Conservation (phyloP, 192 early-diverging fungal genomes). For the Entomortierella parvispora region DNA sequence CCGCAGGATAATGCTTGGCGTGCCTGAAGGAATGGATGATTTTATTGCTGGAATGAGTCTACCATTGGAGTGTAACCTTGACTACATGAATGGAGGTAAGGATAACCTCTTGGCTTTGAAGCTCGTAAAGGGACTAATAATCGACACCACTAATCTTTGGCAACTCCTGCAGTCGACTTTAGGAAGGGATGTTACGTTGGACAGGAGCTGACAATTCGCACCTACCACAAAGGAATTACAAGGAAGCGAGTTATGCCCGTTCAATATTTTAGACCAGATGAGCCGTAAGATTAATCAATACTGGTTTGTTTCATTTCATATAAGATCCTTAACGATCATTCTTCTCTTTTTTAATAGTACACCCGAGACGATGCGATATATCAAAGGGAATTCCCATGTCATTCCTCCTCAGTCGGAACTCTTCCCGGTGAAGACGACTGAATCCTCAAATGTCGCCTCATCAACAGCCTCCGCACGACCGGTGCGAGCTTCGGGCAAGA, state of each 20-base stretch:
- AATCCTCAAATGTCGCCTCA: slow-evolving; percentile 14
- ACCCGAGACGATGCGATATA: slow-evolving; percentile 44
- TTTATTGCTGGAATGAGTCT: slow-evolving; percentile 75
- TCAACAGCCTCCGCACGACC: slow-evolving; percentile 43
- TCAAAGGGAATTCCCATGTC: slow-evolving; percentile 21
- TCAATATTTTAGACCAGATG: slow-evolving; percentile 63
- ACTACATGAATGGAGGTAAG: slow-evolving; percentile 90
- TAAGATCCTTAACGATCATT: too few species aligned
- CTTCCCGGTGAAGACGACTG: slow-evolving; percentile 19
- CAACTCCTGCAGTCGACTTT: slow-evolving; percentile 94
- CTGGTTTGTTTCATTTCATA: too few species aligned
- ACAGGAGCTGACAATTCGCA: slow-evolving; percentile 97
- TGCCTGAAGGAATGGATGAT: slow-evolving; percentile 91
- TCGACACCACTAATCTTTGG: too few species aligned
- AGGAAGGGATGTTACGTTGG: slow-evolving; percentile 98
- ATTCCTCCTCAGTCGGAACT: slow-evolving; percentile 43
- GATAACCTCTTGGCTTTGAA: too few species aligned
- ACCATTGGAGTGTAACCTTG: slow-evolving; percentile 93
- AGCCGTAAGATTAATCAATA: too few species aligned
- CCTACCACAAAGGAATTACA: slow-evolving; percentile 93
- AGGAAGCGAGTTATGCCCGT: slow-evolving; percentile 93
- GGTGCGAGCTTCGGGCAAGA: slow-evolving; percentile 68
- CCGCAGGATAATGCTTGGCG: slow-evolving; percentile 83
- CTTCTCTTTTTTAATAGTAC: too few species aligned
- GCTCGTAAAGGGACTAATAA: too few species aligned